Conservation (phyloP, 768 basidiomycete genomes). For the Suillus fuscotomentosus region DNA sequence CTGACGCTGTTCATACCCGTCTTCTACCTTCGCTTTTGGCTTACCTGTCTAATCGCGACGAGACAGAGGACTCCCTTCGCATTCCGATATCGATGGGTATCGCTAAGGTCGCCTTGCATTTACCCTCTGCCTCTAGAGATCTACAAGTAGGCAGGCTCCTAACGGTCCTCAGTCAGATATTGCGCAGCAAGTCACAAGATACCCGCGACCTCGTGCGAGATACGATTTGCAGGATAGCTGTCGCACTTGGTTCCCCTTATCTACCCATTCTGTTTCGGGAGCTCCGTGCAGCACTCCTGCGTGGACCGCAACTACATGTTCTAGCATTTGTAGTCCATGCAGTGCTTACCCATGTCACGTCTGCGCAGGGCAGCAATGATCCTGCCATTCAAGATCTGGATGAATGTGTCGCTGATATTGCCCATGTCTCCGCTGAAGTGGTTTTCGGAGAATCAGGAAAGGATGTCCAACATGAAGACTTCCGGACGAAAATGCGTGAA, state of each 20-base stretch:
- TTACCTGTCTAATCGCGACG: conserved; percentile 82
- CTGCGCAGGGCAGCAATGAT: conserved; percentile 45
- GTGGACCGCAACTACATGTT: conserved; percentile 94
- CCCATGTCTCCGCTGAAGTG: conserved; percentile 82
- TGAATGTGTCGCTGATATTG: conserved; percentile 72
- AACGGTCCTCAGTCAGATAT: conserved; percentile 83
- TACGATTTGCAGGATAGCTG: conserved; percentile 76
- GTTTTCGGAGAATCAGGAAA: conserved; percentile 93
- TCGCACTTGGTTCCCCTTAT: conserved; percentile 69
- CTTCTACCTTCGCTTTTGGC: conserved; percentile 78
- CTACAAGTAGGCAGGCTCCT: conserved; percentile 74
- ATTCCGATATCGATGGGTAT: conserved; percentile 89
- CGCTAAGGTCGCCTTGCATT: conserved; percentile 75
- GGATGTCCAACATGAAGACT: conserved; percentile 84
- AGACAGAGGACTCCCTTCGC: conserved; percentile 80
- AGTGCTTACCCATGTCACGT: conserved; percentile 77
- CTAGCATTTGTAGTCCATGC: conserved; percentile 84
- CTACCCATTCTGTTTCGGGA: conserved; percentile 76
- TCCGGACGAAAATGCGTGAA: conserved; percentile 94
- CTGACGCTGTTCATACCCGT: conserved; percentile 71
- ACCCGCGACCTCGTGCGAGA: conserved; percentile 85
- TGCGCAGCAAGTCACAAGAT: conserved; percentile 93
- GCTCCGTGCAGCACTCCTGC: conserved; percentile 76
- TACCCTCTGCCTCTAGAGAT: conserved; percentile 63
- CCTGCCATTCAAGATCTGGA: conserved; percentile 65